Base-by-base conservation (phyloP, 305 asterid species). In the Rubia tinctorum region DNA sequence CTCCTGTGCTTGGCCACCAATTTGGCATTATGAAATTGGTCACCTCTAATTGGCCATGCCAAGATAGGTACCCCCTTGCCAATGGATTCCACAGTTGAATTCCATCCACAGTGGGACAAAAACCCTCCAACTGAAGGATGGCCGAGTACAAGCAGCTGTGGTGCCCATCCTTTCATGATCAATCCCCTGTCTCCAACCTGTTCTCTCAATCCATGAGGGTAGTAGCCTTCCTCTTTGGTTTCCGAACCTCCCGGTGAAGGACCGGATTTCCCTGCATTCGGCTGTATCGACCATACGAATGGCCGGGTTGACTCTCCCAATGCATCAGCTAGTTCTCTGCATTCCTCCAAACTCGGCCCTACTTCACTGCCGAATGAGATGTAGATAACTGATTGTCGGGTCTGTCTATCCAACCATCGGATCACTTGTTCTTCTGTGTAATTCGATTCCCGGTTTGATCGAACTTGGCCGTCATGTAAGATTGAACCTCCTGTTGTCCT, bases 21-120 rank as follows among this genome's bases (percentile, higher is more conserved):
- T 59, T 85, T 86, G 1, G 95, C 93, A 68, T 81, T 73, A 59
- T 82, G 81, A 68, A 83, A 89, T 49, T 92, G 94, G 71, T 90
- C 98, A 47, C 96, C 94, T 76, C 98, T 82, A 13, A 89, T 84
- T 0, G 97, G 97, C 98, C 97, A 89, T 10, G 87, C 93, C 86
- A 90, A 27, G 8, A 90, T 76, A 0, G 97, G 90, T 6, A 86
- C 62, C 7, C 92, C 95, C 3, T 80, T 80, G 14, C 91, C 93
- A 2, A 88, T 76, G 0, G 93, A 88, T 79, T 91, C 93, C 42
- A 86, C 72, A 0, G 89, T 86, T 3, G 97, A 91, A 77, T 88
- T 91, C 93, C 96, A 90, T 11, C 97, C 95, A 45, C 94, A 91
- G 45, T 91, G 95, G 44, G 93, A 86, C 42, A 90, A 0, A 30